Evolutionary conservation across 2,329 filamentous ascomycete species (phyloP).

Genomic region (Didymella segeticola): DNA sequence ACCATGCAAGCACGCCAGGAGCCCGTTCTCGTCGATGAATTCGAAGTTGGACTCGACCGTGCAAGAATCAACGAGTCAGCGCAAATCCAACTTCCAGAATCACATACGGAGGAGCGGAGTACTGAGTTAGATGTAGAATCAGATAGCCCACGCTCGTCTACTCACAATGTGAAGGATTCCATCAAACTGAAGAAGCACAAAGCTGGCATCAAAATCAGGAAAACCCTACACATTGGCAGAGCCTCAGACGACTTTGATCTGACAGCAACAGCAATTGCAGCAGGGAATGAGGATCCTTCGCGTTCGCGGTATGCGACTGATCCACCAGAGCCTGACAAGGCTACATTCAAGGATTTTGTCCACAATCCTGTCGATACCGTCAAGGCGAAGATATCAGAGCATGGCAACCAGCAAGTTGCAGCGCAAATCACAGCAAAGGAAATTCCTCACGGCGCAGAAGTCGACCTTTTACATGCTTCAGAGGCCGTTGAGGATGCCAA

Average conservation of each 20-base stretch:
- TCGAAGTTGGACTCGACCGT: constrained; percentile 23
- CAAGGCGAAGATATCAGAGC: constrained; percentile 29
- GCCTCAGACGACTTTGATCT: constrained; percentile 20
- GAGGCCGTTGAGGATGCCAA: constrained; percentile 27
- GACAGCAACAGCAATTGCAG: constrained; percentile 24
- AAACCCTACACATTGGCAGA: constrained; percentile 33
- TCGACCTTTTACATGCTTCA: constrained; percentile 46
- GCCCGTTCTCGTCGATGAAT: constrained; percentile 6
- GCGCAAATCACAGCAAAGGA: constrained; percentile 54
- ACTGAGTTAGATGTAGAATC: constrained; percentile 2
- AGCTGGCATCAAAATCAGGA: constrained; percentile 31
- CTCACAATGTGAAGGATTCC: constrained; percentile 19
- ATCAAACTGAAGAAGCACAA: constrained; percentile 30
- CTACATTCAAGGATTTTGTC: constrained; percentile 31
- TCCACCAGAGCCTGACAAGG: constrained; percentile 27
- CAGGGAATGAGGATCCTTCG: constrained; percentile 17
- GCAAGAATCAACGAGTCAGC: constrained; percentile 14
- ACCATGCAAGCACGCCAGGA: constrained; percentile 9
- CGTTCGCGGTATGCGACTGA: constrained; percentile 27
- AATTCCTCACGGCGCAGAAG: constrained; percentile 45
- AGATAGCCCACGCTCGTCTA: constrained; percentile 16
- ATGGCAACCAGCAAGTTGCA: constrained; percentile 34
- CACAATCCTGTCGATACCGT: constrained; percentile 36
- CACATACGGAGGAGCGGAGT: background rate
- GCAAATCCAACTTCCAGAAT: constrained; percentile 18